Base-by-base conservation (phyloP, 2,329 filamentous ascomycete species). In the Nemania sp. region DNA sequence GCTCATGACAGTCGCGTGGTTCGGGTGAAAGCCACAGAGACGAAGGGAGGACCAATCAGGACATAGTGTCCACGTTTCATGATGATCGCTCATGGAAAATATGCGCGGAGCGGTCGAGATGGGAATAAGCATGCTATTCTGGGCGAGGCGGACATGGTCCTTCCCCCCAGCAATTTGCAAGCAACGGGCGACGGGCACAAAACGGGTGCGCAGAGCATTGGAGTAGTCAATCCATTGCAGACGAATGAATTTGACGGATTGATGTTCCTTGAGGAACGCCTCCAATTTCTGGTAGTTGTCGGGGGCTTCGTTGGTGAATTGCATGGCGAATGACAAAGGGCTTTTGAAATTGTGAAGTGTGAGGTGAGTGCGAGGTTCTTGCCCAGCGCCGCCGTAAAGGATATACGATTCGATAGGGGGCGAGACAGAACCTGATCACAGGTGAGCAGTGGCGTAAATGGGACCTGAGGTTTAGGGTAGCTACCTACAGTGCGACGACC, bases 141-240 rank as follows among this genome's bases (percentile, higher is more conserved):
- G 50, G 5, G 54, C 35, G 1, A 62, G 12, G 18, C 12, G 18
- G 5, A 34, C 29, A 15, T 32, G 15, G 5, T 57, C 50, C 12
- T 12, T 34, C 2, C n/a, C 40, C 21, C 43, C 34, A 6, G 54
- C 54, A 17, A 58, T 40, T 47, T 15, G 11, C 4, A 57, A 29
- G 45, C 54, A 57, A 3, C 59, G 59, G 20, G 18, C 15, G 10
- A 29, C 18, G 20, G 59, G 42, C 1, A 62, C 45, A 18, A 54
- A 54, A 4, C 54, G 54, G 25, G 59, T 25, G 49, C 54, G 54
- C 15, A 57, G 45, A 9, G 58, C 49, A 37, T 37, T 37, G 12
- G 59, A 62, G 29, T 62, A 62, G 50, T 62, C 59, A 20, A 58
- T 9, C 54, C 59, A 62, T 54, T 54, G 54, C 2, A 57, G 45